Evolutionary conservation across 2,329 filamentous ascomycete species (phyloP), one percentile per base, ranked within the genome.

Genomic region (Lasiodiplodia sp.): DNA sequence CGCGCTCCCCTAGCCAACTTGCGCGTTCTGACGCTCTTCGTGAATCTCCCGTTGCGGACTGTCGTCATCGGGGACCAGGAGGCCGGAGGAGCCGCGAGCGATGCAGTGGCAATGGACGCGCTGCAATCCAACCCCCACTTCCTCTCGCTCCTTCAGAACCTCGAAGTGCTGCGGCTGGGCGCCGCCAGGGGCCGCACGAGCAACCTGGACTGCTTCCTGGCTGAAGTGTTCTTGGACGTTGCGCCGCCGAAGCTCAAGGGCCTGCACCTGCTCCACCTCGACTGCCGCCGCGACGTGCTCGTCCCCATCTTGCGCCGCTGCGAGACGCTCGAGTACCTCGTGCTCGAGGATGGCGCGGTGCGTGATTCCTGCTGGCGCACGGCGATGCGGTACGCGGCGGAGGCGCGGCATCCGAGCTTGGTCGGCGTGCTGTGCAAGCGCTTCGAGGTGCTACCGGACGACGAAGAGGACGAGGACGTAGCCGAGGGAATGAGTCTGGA

Each of bases 361-460:
- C 37, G 37, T 2, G 56, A 28, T 21, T 25, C 37, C 3, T 60
- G 34, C 37, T 60, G 34, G 34, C n/a, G 38, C 2, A 21, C 37
- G 12, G 37, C 5, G 14, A 60, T 60, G 34, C 37, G 18, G 55
- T 37, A 25, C 7, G 56, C 34, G 1, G 56, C 56, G 12, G 21
- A 14, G 2, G 11, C 5, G 37, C 44, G 44, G 8, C 37, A 44
- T n/a, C 37, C 37, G 38, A 37, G 16, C 18, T 16, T 60, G 37
- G 23, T 28, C 2, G 56, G 37, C 5, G 38, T 60, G 37, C 56
- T 60, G 37, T 60, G 56, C 12, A 60, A 60, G 56, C 21, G 56
- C 10, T 60, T 60, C 14, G 56, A 60, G 56, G 56, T 60, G 21
- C n/a, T 60, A 38, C 28, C 56, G 4, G 56, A 58, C 8, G 55